These are phyloP conservation scores for Butyriboletus regius DNA, from an alignment of 1,284 basidiomycete species.

Conservation along the genomic window DNA sequence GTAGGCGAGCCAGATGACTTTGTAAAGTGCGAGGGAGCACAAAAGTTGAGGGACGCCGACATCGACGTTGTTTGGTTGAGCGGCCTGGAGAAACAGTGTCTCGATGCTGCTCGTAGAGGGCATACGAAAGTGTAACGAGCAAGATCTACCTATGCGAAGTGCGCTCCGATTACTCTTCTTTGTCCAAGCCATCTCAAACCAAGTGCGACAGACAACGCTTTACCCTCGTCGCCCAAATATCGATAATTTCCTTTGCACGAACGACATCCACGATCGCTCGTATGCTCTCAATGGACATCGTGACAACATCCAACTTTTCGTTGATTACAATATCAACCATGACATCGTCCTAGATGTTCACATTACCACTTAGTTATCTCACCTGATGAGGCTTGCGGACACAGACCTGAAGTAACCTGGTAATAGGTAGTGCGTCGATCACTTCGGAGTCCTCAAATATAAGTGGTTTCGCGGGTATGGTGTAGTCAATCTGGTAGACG, in stretches of 20 bases:
- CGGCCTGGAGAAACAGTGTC: constrained; percentile 68
- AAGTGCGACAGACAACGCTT: constrained; percentile 20
- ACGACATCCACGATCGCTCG: constrained; percentile 28
- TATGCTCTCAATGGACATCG: constrained; percentile 40
- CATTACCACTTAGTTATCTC: neutral
- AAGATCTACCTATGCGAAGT: constrained; percentile 3
- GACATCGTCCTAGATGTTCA: constrained; percentile 36
- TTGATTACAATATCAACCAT: constrained; percentile 39
- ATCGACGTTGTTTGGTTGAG: constrained; percentile 71
- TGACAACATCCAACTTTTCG: constrained; percentile 29
- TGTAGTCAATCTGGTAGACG: constrained; percentile 31
- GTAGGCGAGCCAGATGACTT: constrained; percentile 92
- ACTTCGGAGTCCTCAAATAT: constrained; percentile 9
- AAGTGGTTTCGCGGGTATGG: constrained; percentile 22
- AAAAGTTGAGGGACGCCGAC: constrained; percentile 66
- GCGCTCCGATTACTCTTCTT: neutral
- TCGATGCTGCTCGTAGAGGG: constrained; percentile 63
- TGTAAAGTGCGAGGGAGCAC: constrained; percentile 84
- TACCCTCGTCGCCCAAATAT: constrained; percentile 31
- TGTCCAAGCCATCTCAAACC: neutral
- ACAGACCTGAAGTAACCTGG: constrained; percentile 25
- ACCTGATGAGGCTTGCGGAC: neutral
- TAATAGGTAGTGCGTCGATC: constrained; percentile 19
- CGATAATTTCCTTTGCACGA: constrained; percentile 31
- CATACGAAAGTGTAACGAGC: constrained; percentile 15